These are phyloP conservation scores for Dactylorhiza incarnata DNA, from an alignment of 106 monocot species.

Conservation along the genomic window DNA sequence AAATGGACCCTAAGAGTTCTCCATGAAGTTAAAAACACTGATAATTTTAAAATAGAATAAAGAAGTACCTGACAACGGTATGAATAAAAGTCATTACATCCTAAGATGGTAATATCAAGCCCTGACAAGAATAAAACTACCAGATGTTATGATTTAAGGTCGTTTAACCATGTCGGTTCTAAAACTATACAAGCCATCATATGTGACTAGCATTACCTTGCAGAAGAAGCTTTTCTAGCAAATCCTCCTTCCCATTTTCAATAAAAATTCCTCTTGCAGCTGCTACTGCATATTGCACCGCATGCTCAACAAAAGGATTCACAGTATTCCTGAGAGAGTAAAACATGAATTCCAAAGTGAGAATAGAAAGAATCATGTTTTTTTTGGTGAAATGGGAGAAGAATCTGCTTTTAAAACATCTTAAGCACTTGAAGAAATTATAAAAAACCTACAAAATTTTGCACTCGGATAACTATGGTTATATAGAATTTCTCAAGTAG, in stretches of 20 bases:
- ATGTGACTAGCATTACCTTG: slow-evolving; percentile 39
- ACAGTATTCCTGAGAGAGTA: slow-evolving; percentile 51
- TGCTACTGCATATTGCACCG: slow-evolving; percentile 78
- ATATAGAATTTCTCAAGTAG: not conserved
- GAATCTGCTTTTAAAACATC: not conserved
- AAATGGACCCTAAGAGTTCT: no score
- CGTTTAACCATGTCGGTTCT: not conserved
- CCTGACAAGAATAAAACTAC: slow-evolving; percentile 39
- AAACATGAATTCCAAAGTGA: slow-evolving; percentile 2
- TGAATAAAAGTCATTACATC: slow-evolving; percentile 95
- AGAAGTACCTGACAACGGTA: slow-evolving; percentile 69
- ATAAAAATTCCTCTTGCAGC: slow-evolving; percentile 44
- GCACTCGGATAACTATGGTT: not conserved
- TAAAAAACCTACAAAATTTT: not conserved
- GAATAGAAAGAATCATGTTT: slow-evolving; percentile 1
- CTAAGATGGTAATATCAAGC: slow-evolving; percentile 86
- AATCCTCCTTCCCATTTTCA: slow-evolving; percentile 43
- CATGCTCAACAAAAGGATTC: slow-evolving; percentile 95
- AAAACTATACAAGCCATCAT: not conserved
- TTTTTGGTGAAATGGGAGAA: not conserved
- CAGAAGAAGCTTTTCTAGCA: slow-evolving; percentile 62
- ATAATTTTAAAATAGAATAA: not conserved
- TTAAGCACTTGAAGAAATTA: not conserved
- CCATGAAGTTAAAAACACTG: no score
- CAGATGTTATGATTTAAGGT: not conserved